Percentiles rank a stretch among this genome's conserved stretches.
Evolutionary conservation across 192 early-diverging fungal genomes (phyloP).

Genomic region (Backusella tarrabulga): DNA sequence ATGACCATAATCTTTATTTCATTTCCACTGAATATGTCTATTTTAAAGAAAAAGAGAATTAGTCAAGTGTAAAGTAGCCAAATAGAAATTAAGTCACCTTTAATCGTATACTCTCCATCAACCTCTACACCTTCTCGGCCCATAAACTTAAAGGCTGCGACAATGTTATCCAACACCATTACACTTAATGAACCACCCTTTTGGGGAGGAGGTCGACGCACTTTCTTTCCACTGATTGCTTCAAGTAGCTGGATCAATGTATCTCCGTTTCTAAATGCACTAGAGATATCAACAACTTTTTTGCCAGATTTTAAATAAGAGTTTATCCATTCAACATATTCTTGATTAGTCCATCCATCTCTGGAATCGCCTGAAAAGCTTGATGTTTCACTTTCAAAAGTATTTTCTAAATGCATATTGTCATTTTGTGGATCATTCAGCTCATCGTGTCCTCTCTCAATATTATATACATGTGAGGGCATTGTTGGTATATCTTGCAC

Average conservation of each 20-base stretch:
- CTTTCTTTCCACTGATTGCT: constrained; percentile 44
- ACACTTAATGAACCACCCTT: constrained; percentile 45
- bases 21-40: constrained; percentile 37
- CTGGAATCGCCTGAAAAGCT: not conserved
- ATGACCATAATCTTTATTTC: constrained; percentile 31
- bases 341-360: constrained; percentile 28
- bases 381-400: not conserved
- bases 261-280: constrained; percentile 47
- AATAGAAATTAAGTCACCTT: constrained; percentile 30
- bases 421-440: constrained; percentile 28
- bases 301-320: constrained; percentile 33
- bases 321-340: constrained; percentile 54
- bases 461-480: not conserved
- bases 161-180: constrained; percentile 50
- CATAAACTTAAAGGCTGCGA: constrained; percentile 58
- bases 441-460: constrained; percentile 21
- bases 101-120: constrained; percentile 50
- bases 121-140: constrained; percentile 52
- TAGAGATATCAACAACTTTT: constrained; percentile 43
- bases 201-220: constrained; percentile 44
- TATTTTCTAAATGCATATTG: not conserved
- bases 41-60: not conserved
- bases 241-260: constrained; percentile 48
- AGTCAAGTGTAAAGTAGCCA: not conserved
- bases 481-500: not conserved